Conservation (phyloP, 805 yeast genomes). For the Sugiyamaella smithiae region DNA sequence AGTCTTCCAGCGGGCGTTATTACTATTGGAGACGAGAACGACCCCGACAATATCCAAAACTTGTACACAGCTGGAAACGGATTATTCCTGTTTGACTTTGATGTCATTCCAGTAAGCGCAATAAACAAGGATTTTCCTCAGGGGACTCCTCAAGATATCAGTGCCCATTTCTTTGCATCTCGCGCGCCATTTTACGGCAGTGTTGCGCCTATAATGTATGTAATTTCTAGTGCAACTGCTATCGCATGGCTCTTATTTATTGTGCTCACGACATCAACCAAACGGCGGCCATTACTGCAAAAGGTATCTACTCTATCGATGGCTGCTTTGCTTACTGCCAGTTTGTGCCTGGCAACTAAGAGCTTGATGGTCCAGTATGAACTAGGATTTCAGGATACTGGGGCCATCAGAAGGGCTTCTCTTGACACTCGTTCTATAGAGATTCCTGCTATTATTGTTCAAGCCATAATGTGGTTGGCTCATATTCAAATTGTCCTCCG, state of each 20-base stretch:
- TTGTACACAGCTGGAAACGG: background rate
- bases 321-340: slow-evolving; percentile 53
- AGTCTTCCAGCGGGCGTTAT: background rate
- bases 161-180: background rate
- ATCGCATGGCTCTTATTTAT: slow-evolving; percentile 70
- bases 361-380: slow-evolving; percentile 51
- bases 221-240: slow-evolving; percentile 33
- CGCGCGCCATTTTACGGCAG: slow-evolving; percentile 32
- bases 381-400: slow-evolving; percentile 52
- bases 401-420: slow-evolving; percentile 39
- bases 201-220: slow-evolving; percentile 33
- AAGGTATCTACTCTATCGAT: slow-evolving; percentile 56
- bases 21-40: background rate
- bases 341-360: slow-evolving; percentile 46
- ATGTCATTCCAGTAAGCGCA: background rate
- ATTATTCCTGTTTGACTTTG: background rate
- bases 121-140: background rate
- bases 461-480: slow-evolving; percentile 48
- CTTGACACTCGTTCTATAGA: slow-evolving; percentile 39
- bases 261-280: slow-evolving; percentile 52
- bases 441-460: slow-evolving; percentile 42
- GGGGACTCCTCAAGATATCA: background rate
- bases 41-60: background rate
- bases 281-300: slow-evolving; percentile 56
- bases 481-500: slow-evolving; percentile 51